Evolutionary conservation across 2,329 filamentous ascomycete genomes (phyloP).

Genomic region (Paraphoma chrysanthemicola): DNA sequence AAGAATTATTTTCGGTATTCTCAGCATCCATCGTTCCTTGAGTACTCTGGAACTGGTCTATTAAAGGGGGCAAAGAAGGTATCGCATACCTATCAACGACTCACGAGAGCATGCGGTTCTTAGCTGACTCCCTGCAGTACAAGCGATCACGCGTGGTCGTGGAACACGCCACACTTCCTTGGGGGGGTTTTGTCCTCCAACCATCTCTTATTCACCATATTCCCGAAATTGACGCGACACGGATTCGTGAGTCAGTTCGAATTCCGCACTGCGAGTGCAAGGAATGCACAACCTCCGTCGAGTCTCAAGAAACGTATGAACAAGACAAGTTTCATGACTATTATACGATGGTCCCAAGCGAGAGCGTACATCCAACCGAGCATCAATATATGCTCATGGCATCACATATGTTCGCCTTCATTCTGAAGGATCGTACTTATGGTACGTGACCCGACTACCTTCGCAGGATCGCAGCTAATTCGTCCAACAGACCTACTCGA

Average conservation of each 20-base stretch:
- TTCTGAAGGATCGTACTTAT: constrained; percentile 9
- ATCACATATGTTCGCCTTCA: constrained; percentile 12
- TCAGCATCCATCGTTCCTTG: constrained; percentile 1
- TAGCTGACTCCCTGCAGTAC: neutral
- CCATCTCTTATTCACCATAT: neutral
- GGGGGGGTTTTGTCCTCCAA: no score
- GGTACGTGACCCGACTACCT: constrained; percentile 1
- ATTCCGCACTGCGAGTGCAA: constrained; percentile 4
- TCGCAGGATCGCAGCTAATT: neutral
- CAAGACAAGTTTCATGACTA: neutral
- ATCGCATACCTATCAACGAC: neutral
- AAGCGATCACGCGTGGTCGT: constrained; percentile 1
- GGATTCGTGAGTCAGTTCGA: neutral
- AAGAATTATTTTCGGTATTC: constrained; percentile 4
- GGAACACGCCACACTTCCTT: neutral
- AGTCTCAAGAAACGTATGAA: neutral
- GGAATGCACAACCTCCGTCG: neutral
- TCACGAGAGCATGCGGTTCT: neutral
- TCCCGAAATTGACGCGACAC: neutral
- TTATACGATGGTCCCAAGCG: neutral
- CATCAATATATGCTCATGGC: constrained; percentile 8
- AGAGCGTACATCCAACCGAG: neutral
- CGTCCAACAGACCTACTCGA: neutral
- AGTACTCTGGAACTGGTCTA: constrained; percentile 2
- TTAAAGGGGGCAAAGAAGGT: neutral